Evolutionary conservation across 192 early-diverging fungal genomes (phyloP).

Genomic region (Gaertneriomyces sp.): DNA sequence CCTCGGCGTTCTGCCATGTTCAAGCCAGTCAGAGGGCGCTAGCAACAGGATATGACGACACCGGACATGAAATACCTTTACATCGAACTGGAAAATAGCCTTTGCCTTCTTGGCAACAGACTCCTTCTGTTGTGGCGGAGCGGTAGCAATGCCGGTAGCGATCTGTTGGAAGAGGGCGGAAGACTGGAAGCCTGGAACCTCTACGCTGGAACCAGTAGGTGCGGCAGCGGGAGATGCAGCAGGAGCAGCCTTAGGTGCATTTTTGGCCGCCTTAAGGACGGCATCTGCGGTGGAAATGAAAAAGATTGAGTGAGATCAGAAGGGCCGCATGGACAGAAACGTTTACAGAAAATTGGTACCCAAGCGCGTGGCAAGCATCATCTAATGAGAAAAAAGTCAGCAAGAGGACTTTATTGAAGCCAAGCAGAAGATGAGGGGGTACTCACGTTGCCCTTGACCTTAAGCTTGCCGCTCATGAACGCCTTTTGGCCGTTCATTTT

Average conservation of each 20-base stretch:
- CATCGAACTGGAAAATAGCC: constrained; percentile 48
- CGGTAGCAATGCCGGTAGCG: constrained; percentile 48
- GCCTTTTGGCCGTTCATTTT: constrained; percentile 49
- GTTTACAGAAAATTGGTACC: not conserved
- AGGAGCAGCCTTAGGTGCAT: constrained; percentile 13
- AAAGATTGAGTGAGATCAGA: too few relatives aligned
- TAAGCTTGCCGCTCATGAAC: constrained; percentile 48
- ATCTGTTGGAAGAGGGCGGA: constrained; percentile 68
- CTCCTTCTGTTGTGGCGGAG: constrained; percentile 53
- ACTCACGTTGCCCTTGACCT: constrained; percentile 44
- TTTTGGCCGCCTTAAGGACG: constrained; percentile 39
- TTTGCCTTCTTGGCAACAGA: constrained; percentile 66
- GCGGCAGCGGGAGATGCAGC: constrained; percentile 12
- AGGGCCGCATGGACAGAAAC: not conserved
- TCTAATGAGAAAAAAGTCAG: not conserved
- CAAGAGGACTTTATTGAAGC: not conserved
- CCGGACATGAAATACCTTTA: constrained; percentile 24
- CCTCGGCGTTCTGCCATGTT: constrained; percentile 25
- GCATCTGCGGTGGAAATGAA: constrained; percentile 16
- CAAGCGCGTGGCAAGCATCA: constrained; percentile 33
- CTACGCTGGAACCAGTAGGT: constrained; percentile 30
- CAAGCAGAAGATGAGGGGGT: not conserved
- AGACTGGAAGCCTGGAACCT: constrained; percentile 68
- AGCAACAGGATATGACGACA: not conserved
- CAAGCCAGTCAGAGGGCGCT: too few relatives aligned